Evolutionary conservation across 2,329 filamentous ascomycete species (phyloP).

Genomic region (Septoria petroselini): DNA sequence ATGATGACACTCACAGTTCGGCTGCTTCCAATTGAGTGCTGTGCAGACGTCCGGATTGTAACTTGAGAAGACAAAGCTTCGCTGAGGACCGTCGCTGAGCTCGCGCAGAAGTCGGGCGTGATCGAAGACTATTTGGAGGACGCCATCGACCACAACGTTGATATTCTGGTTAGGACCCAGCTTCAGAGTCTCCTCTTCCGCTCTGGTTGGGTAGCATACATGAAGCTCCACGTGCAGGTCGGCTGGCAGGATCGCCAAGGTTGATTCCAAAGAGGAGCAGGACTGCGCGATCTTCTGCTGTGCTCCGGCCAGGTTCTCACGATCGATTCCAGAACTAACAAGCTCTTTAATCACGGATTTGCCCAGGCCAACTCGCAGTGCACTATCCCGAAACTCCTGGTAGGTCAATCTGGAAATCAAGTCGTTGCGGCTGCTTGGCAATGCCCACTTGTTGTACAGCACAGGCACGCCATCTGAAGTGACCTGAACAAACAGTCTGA

Average conservation of each 20-base stretch:
- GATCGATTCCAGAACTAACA: slow-evolving; percentile 31
- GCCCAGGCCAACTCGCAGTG: slow-evolving; percentile 31
- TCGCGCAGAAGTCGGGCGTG: slow-evolving; percentile 72
- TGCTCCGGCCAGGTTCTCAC: slow-evolving; percentile 57
- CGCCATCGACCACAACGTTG: slow-evolving; percentile 79
- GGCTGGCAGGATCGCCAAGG: slow-evolving; percentile 69
- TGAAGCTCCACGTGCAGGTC: slow-evolving; percentile 90
- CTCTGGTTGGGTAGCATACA: slow-evolving; percentile 74
- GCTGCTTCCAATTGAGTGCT: slow-evolving; percentile 97
- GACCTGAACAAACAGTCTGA: slow-evolving; percentile 85
- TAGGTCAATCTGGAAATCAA: slow-evolving; percentile 76
- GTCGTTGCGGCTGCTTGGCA: slow-evolving; percentile 55
- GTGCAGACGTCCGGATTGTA: slow-evolving; percentile 89
- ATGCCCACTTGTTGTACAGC: slow-evolving; percentile 78
- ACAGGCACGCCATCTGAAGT: slow-evolving; percentile 85
- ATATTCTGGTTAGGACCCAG: slow-evolving; percentile 76
- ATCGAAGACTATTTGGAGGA: slow-evolving; percentile 83
- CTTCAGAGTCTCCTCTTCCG: slow-evolving; percentile 67
- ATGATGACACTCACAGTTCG: slow-evolving; percentile 65
- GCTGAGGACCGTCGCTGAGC: slow-evolving; percentile 66
- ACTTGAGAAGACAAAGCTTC: slow-evolving; percentile 90
- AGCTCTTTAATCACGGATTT: slow-evolving; percentile 31
- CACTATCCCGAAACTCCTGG: slow-evolving; percentile 62
- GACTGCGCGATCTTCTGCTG: slow-evolving; percentile 69
- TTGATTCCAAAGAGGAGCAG: slow-evolving; percentile 75